Conservation (phyloP, 176 grass and related monocot species). For the Rhipidocladum racemiflorum region DNA sequence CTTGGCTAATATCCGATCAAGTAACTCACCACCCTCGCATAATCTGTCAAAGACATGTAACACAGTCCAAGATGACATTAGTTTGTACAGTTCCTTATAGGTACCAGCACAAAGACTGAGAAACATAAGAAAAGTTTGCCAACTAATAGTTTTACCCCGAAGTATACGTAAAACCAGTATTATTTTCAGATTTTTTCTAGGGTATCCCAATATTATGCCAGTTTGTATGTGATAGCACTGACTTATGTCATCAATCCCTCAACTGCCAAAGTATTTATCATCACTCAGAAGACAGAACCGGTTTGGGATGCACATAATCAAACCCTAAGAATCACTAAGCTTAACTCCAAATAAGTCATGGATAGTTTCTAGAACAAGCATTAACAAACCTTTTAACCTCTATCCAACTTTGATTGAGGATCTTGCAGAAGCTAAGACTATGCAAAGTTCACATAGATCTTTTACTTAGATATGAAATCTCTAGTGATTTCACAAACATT, state of each 20-base stretch:
- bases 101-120: neutral
- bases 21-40: constrained; percentile 84
- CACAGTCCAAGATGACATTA: constrained; percentile 14
- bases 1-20: constrained; percentile 88
- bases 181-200: constrained; percentile 8
- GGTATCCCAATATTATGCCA: neutral
- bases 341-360: constrained; percentile 2
- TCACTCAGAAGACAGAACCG: neutral
- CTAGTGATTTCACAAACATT: neutral
- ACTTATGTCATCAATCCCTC: neutral
- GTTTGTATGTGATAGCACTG: neutral
- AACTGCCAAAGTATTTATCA: neutral
- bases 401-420: constrained; percentile 11
- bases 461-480: neutral
- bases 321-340: neutral
- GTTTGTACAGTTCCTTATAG: neutral
- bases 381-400: neutral
- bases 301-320: neutral
- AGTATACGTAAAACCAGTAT: neutral
- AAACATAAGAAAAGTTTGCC: constrained; percentile 1
- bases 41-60: constrained; percentile 51
- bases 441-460: neutral
- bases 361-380: constrained; percentile 1
- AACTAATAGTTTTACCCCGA: neutral
- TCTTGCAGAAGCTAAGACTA: neutral